These are phyloP conservation scores for Solanum lycopersicoides DNA, from an alignment of 257 asterid species.

Conservation along the genomic window DNA sequence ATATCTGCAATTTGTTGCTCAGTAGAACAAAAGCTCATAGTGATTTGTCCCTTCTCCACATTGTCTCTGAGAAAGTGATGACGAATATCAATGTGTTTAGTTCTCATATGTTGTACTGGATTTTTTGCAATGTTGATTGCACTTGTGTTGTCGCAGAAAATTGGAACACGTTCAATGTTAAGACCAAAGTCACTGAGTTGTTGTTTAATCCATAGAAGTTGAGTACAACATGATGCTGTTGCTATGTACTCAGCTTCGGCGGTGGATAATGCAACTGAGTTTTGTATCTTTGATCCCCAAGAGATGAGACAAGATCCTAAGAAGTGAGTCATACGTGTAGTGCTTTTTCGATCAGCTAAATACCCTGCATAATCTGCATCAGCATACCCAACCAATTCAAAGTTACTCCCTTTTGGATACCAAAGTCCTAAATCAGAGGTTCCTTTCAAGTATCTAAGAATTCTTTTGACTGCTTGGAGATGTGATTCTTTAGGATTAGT, in stretches of 20 bases:
- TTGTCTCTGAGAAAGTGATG: not conserved
- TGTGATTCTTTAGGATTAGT: not conserved
- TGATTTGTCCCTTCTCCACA: not conserved
- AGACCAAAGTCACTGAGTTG: not conserved
- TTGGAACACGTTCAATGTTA: not conserved
- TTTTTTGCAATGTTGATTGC: not conserved
- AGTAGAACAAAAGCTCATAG: not conserved
- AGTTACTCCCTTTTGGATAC: not conserved
- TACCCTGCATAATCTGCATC: too few relatives aligned
- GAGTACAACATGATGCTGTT: not conserved
- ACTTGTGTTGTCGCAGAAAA: not conserved
- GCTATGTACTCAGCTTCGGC: not conserved
- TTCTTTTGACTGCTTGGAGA: not conserved
- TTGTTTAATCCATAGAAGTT: not conserved
- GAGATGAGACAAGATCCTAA: not conserved
- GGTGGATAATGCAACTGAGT: not conserved
- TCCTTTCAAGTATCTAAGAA: not conserved
- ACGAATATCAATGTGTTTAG: not conserved
- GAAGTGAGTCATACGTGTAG: not conserved
- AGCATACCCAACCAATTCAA: not conserved
- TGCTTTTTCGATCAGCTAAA: not conserved
- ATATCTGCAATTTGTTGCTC: not conserved
- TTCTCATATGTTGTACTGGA: not conserved
- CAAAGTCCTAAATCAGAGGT: not conserved
- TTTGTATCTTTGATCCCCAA: not conserved